These are phyloP conservation scores for Orbilia oligospora DNA, from an alignment of 2,329 filamentous ascomycete genomes.

Conservation along the genomic window DNA sequence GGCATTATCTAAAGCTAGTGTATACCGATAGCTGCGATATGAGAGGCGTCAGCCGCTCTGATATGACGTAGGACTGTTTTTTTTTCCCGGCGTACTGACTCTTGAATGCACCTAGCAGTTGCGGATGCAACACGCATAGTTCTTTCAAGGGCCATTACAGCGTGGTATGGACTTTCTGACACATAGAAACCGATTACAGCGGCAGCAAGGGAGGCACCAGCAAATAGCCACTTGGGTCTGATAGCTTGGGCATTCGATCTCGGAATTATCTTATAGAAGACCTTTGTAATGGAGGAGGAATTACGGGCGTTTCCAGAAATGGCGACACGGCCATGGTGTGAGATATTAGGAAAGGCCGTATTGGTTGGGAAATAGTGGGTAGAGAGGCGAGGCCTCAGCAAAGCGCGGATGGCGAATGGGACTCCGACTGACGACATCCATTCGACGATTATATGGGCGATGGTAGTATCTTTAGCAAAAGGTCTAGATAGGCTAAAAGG, in stretches of 20 bases:
- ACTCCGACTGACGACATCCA: slow-evolving; percentile 50
- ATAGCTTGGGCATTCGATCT: not conserved
- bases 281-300: not conserved
- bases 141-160: slow-evolving; percentile 54
- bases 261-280: slow-evolving; percentile 11
- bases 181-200: slow-evolving; percentile 26
- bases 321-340: not conserved
- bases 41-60: slow-evolving; percentile 28
- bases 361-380: not conserved
- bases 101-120: slow-evolving; percentile 56
- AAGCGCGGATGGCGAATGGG: slow-evolving; percentile 17
- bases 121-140: slow-evolving; percentile 50
- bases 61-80: not conserved
- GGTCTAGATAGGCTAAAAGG: too few species aligned
- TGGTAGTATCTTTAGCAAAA: not conserved
- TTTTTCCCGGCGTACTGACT: slow-evolving; percentile 33
- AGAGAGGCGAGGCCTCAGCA: slow-evolving; percentile 14
- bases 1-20: slow-evolving; percentile 27
- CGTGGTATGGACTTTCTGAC: slow-evolving; percentile 54
- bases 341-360: not conserved
- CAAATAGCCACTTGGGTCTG: slow-evolving; percentile 36
- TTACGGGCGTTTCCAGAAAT: not conserved
- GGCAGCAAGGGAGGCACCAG: slow-evolving; percentile 31
- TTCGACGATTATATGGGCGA: slow-evolving; percentile 19
- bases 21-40: slow-evolving; percentile 42